Conservation (phyloP, 2,329 filamentous ascomycete species). For the Fusarium acutatum region DNA sequence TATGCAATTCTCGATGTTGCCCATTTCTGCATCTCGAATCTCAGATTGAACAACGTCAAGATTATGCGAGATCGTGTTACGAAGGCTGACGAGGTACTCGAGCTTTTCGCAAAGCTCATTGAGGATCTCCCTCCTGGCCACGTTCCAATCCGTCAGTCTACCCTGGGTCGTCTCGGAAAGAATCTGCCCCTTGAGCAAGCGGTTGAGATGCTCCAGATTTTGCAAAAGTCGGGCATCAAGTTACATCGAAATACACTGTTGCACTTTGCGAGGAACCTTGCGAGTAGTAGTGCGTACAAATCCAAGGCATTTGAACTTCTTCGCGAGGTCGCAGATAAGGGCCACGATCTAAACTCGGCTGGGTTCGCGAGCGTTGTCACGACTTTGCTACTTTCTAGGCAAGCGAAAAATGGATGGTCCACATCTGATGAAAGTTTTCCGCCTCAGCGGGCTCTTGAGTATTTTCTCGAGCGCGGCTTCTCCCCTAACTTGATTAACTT, state of each 20-base stretch:
- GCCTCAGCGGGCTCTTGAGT: constrained; percentile 44
- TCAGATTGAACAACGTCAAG: constrained; percentile 28
- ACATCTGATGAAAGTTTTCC: constrained; percentile 39
- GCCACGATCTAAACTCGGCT: constrained; percentile 56
- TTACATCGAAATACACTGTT: constrained; percentile 56
- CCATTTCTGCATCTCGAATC: constrained; percentile 41
- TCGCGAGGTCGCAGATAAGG: constrained; percentile 46
- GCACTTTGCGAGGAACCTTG: constrained; percentile 58
- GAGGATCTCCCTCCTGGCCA: constrained; percentile 42
- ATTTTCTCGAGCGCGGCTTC: constrained; percentile 67
- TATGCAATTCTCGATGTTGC: constrained; percentile 52
- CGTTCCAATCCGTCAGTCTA: constrained; percentile 50
- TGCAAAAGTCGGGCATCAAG: constrained; percentile 42
- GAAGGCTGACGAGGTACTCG: constrained; percentile 44
- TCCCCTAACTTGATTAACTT: constrained; percentile 69
- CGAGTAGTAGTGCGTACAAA: constrained; percentile 51
- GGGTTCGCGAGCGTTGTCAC: constrained; percentile 65
- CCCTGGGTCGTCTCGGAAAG: constrained; percentile 47
- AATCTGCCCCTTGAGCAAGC: constrained; percentile 44
- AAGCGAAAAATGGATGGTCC: constrained; percentile 26
- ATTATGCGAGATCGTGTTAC: constrained; percentile 31
- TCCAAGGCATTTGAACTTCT: constrained; percentile 54
- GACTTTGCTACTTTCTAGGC: constrained; percentile 58
- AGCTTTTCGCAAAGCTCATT: constrained; percentile 42
- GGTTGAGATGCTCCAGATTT: constrained; percentile 48